Conservation (phyloP, 1,284 basidiomycete species). For the Ganoderma resinaceum region DNA sequence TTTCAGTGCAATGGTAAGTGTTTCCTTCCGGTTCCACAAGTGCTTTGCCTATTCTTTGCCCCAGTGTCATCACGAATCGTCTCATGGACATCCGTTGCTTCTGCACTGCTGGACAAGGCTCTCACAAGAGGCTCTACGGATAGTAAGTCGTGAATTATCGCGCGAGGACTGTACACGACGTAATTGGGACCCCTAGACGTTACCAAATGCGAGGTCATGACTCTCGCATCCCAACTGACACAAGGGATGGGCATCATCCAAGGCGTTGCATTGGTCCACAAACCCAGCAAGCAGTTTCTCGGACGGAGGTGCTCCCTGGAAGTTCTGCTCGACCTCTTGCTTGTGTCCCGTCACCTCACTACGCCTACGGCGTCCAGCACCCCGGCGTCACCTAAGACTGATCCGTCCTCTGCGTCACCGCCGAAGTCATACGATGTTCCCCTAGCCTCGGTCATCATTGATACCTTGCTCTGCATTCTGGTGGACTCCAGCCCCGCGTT, state of each 20-base stretch:
- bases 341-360: slow-evolving; percentile 68
- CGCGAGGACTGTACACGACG: too few relatives aligned
- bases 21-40: background rate
- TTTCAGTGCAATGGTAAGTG: slow-evolving; percentile 80
- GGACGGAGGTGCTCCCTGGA: slow-evolving; percentile 76
- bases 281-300: slow-evolving; percentile 70
- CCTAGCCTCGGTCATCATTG: slow-evolving; percentile 71
- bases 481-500: slow-evolving; percentile 81
- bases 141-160: slow-evolving; percentile 26
- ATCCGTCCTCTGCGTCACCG: slow-evolving; percentile 30
- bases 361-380: slow-evolving; percentile 38
- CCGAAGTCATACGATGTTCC: slow-evolving; percentile 27
- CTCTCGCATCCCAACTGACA: slow-evolving; percentile 56
- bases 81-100: slow-evolving; percentile 50
- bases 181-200: slow-evolving; percentile 38
- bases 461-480: slow-evolving; percentile 83
- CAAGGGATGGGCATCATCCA: slow-evolving; percentile 76
- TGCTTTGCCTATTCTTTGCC: slow-evolving; percentile 9
- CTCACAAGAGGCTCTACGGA: slow-evolving; percentile 37
- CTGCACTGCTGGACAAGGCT: slow-evolving; percentile 34
- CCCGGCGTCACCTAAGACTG: slow-evolving; percentile 26
- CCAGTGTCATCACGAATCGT: slow-evolving; percentile 70
- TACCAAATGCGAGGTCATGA: slow-evolving; percentile 50
- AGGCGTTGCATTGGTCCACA: slow-evolving; percentile 79
- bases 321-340: slow-evolving; percentile 75